These are phyloP conservation scores for Mortierella sp. DNA, from an alignment of 371 early-diverging fungal species.

Conservation along the genomic window DNA sequence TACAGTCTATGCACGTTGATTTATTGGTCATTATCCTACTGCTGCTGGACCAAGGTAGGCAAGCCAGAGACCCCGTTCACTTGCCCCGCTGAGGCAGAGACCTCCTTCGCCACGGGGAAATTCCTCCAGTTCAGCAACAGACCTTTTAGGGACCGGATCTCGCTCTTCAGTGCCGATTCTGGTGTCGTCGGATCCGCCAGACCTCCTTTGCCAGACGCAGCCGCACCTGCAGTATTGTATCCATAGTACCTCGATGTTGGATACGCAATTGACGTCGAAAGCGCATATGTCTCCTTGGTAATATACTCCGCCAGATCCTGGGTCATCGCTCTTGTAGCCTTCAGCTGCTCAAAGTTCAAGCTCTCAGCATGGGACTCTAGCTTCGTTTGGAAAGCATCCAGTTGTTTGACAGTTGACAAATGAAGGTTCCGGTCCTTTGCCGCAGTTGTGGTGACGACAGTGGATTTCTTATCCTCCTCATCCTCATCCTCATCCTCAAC, in stretches of 20 bases:
- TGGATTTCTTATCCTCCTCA: background rate
- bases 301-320: slow-evolving; percentile 55
- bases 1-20: too few species aligned
- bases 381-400: slow-evolving; percentile 41
- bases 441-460: background rate
- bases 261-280: slow-evolving; percentile 47
- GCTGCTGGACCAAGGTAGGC: slow-evolving; percentile 40
- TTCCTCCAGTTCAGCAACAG: slow-evolving; percentile 53
- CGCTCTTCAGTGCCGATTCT: slow-evolving; percentile 42
- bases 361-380: slow-evolving; percentile 32
- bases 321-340: slow-evolving; percentile 41
- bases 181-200: slow-evolving; percentile 39
- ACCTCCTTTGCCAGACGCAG: slow-evolving; percentile 40
- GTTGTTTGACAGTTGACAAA: slow-evolving; percentile 36
- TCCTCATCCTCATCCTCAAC: slow-evolving; percentile 35
- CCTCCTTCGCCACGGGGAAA: slow-evolving; percentile 40
- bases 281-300: slow-evolving; percentile 53
- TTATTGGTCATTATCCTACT: slow-evolving; percentile 5
- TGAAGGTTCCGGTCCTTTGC: slow-evolving; percentile 5
- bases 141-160: slow-evolving; percentile 57
- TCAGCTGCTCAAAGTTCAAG: slow-evolving; percentile 46
- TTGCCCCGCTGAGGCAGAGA: background rate
- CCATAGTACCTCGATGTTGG: slow-evolving; percentile 51
- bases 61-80: slow-evolving; percentile 5
- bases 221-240: slow-evolving; percentile 40